Evolutionary conservation across 78 protist genomes (phyloP).

Genomic region (Guillardia theta): DNA sequence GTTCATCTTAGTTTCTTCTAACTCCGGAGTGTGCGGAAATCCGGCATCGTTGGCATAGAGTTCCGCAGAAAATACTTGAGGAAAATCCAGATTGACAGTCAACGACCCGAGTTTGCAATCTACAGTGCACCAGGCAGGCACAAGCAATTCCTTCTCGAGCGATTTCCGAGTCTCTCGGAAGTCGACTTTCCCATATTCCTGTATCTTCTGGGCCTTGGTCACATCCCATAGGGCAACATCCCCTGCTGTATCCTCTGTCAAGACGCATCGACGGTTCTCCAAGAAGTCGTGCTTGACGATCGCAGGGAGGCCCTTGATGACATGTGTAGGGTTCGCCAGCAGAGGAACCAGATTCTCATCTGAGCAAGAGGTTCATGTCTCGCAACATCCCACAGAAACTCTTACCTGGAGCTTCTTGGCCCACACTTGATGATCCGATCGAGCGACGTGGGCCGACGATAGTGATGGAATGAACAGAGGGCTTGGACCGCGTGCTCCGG

Average conservation of each 20-base stretch:
- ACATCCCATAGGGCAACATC: neutral
- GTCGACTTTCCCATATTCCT: neutral
- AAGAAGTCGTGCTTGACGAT: slow-evolving; percentile 6
- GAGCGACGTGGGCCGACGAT: neutral
- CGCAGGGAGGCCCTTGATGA: neutral
- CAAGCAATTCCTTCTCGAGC: neutral
- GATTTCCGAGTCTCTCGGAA: neutral
- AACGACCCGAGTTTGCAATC: neutral
- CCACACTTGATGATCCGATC: no score
- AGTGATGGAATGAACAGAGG: neutral
- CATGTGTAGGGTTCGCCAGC: neutral
- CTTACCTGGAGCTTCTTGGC: no score
- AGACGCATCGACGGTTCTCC: neutral
- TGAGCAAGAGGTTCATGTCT: no score
- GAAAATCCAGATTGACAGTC: neutral
- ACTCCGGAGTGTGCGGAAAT: neutral
- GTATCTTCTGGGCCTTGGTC: neutral
- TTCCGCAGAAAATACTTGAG: neutral
- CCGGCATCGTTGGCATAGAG: neutral
- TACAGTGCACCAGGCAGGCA: neutral
- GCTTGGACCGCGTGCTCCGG: neutral
- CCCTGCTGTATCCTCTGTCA: neutral
- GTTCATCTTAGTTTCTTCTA: neutral
- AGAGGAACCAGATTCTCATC: neutral
- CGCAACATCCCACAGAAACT: no score